These are phyloP conservation scores for Desmodesmus armatus DNA, from an alignment of 139 green algal species.

Conservation along the genomic window DNA sequence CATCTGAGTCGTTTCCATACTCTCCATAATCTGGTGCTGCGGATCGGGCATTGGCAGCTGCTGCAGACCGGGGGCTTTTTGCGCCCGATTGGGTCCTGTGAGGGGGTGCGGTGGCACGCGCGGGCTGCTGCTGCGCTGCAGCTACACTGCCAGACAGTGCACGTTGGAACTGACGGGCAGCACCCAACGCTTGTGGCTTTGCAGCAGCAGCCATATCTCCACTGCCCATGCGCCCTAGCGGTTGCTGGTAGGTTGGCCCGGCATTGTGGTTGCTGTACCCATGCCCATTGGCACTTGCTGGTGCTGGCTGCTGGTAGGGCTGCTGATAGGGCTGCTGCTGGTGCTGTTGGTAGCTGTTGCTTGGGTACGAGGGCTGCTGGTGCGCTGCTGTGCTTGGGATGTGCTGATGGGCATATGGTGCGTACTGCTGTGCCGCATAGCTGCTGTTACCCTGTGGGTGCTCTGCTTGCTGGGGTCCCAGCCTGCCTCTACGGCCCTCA, in stretches of 20 bases:
- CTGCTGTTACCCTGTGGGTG: neutral
- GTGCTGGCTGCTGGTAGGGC: neutral
- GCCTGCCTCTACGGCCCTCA: neutral
- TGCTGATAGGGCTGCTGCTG: neutral
- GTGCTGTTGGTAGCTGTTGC: neutral
- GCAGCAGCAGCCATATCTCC: neutral
- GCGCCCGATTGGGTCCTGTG: neutral
- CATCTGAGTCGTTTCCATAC: slow-evolving; percentile 4
- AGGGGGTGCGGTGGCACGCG: neutral
- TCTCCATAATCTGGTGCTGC: slow-evolving; percentile 27
- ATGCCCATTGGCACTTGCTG: neutral
- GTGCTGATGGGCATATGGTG: no score
- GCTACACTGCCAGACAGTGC: slow-evolving; percentile 11
- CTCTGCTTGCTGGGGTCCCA: no score
- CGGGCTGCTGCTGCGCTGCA: neutral
- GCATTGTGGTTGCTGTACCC: neutral
- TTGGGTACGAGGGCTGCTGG: neutral
- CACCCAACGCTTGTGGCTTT: neutral
- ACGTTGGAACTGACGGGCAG: slow-evolving; percentile 33
- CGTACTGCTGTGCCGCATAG: slow-evolving; percentile 2
- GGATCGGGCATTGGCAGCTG: neutral
- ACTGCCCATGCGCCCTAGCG: neutral
- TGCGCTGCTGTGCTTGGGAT: neutral
- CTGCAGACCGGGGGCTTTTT: neutral
- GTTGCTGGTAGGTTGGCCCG: neutral